Percentiles rank a stretch among this genome's conserved stretches.
These are phyloP conservation scores for Rhododendron mucronatum DNA, from an alignment of 148 eudicot species.

Conservation along the genomic window DNA sequence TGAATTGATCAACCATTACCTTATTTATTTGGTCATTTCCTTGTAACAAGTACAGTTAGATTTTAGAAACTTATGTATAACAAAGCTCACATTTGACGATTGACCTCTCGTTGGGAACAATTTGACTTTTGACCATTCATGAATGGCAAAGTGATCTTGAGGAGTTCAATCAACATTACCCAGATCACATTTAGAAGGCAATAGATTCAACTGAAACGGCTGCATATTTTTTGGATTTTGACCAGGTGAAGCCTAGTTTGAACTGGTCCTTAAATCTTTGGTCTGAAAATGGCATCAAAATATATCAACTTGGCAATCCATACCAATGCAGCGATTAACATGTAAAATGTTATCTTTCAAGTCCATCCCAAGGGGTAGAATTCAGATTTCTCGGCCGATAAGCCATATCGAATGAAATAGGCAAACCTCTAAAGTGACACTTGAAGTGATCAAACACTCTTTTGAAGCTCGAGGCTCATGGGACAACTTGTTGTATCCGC, in stretches of 20 bases:
- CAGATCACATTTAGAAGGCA: background rate
- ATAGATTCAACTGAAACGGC: background rate
- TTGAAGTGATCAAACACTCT: conserved; percentile 1
- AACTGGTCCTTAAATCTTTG: background rate
- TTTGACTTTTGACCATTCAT: background rate
- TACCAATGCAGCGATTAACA: background rate
- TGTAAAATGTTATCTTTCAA: background rate
- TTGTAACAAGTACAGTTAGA: background rate
- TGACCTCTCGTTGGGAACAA: background rate
- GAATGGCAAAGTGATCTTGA: background rate
- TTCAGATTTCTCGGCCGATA: background rate
- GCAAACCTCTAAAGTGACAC: conserved; percentile 1
- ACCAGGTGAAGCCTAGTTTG: background rate
- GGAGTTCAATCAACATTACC: background rate
- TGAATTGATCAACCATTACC: background rate
- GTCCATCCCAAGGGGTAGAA: background rate
- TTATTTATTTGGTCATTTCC: background rate
- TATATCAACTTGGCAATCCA: background rate
- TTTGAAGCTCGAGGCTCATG: background rate
- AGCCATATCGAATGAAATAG: background rate
- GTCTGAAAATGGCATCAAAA: background rate
- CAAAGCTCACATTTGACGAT: background rate
- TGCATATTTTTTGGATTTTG: conserved; percentile 2
- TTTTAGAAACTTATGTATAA: background rate
- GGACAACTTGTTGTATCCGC: background rate